Evolutionary conservation across 1,284 basidiomycete genomes (phyloP).

Genomic region (Tausonia pullulans): DNA sequence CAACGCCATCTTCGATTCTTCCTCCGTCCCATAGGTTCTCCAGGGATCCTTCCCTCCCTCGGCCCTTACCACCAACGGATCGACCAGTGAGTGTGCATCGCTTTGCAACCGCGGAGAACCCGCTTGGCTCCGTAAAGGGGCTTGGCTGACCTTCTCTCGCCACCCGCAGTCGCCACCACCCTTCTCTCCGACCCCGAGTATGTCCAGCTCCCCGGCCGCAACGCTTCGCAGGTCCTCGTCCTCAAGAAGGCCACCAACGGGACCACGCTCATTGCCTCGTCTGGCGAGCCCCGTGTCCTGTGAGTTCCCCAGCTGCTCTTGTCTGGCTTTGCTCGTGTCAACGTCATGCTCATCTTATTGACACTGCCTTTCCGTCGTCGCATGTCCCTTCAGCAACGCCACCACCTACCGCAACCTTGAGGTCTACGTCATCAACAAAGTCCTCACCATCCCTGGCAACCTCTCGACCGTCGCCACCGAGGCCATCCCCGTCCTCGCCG

Average conservation of each 20-base stretch:
- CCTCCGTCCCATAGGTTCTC: no score
- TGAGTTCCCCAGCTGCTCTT: constrained; percentile 21
- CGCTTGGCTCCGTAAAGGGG: no score
- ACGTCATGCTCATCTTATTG: constrained; percentile 22
- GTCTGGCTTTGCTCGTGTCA: constrained; percentile 17
- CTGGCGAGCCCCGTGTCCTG: constrained; percentile 19
- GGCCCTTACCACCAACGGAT: no score
- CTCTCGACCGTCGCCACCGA: constrained; percentile 19
- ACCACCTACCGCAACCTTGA: constrained; percentile 16
- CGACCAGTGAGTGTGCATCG: no score
- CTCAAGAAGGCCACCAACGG: constrained; percentile 22
- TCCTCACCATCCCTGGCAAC: constrained; percentile 20
- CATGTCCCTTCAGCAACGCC: not conserved
- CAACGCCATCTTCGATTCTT: no score
- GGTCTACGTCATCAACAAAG: constrained; percentile 18
- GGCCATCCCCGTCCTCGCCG: constrained; percentile 20
- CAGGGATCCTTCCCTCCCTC: no score
- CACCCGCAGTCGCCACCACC: not conserved
- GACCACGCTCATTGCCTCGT: constrained; percentile 15
- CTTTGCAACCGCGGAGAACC: no score
- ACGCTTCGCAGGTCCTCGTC: constrained; percentile 24
- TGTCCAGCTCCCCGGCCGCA: not conserved
- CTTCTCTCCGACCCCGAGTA: not conserved
- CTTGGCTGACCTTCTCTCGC: not conserved
- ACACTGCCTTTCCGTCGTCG: constrained; percentile 20